phyloP scores from a whole-genome alignment of 2,329 filamentous ascomycete genomes.

The Teratosphaeria pseudoeucalypti region DNA sequence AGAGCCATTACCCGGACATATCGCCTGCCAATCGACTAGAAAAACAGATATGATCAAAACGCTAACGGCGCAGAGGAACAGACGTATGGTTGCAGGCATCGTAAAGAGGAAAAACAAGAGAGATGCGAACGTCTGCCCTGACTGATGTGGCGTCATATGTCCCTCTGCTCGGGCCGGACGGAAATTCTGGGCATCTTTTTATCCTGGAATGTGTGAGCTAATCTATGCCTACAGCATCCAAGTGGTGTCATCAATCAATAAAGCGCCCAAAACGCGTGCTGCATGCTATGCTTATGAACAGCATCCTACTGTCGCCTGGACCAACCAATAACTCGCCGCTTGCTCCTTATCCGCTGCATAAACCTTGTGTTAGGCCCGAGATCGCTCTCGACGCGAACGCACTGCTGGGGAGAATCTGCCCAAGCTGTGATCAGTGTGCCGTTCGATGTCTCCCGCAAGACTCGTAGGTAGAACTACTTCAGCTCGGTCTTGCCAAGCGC shows the following conservation, averaged over 20 bases:
- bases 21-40: neutral
- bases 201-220: neutral
- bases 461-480: conserved; percentile 14
- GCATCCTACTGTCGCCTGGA: neutral
- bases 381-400: neutral
- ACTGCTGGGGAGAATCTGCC: neutral
- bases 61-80: neutral
- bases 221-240: neutral
- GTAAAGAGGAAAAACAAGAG: neutral
- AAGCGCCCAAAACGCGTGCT: neutral
- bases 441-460: neutral
- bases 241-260: neutral
- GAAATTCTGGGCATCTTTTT: neutral
- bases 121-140: neutral
- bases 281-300: neutral
- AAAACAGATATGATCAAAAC: neutral
- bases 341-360: neutral
- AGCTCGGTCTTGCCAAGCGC: conserved; percentile 59
- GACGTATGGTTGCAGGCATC: neutral
- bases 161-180: neutral
- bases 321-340: neutral
- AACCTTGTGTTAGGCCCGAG: neutral
- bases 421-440: neutral
- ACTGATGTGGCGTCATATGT: neutral
- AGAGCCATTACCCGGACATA: neutral